Evolutionary conservation across 1,284 basidiomycete species (phyloP).

Genomic region (Rhodotorula glutinis): DNA sequence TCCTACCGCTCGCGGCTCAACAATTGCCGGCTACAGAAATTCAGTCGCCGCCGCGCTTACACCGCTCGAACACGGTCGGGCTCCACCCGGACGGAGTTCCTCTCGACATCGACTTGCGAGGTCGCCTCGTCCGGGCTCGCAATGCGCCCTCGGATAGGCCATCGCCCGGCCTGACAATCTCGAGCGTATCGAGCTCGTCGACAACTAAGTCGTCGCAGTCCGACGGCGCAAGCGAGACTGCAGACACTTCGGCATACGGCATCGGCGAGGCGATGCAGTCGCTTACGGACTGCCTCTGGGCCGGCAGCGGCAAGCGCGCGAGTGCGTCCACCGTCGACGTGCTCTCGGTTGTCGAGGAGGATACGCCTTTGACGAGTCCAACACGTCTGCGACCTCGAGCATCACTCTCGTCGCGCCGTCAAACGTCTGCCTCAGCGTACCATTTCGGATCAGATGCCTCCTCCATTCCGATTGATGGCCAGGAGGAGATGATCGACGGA

Average conservation of each 20-base stretch:
- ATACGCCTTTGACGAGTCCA: constrained; percentile 11
- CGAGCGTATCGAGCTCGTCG: not conserved
- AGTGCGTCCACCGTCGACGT: constrained; percentile 41
- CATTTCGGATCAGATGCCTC: no score
- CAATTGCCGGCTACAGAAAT: not conserved
- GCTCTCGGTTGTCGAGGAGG: constrained; percentile 37
- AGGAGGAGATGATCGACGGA: no score
- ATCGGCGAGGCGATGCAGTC: no score
- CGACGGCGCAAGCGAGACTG: no score
- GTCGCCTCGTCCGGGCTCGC: constrained; percentile 21
- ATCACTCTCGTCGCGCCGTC: no score
- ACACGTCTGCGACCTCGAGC: not conserved
- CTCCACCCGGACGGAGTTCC: constrained; percentile 16
- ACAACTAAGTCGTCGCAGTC: no score
- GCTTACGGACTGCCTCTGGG: constrained; percentile 21
- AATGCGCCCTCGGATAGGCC: not conserved
- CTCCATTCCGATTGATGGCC: no score
- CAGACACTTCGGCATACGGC: no score
- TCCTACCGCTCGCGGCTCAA: constrained; percentile 2
- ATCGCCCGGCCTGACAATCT: constrained; percentile 1
- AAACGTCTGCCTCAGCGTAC: no score
- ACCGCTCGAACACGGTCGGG: constrained; percentile 22
- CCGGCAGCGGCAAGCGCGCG: constrained; percentile 19
- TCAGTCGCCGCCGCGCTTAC: constrained; percentile 2
- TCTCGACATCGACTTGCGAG: constrained; percentile 29